Conservation (phyloP, 352 stramenopile genomes). For the Phytophthora hibernalis region DNA sequence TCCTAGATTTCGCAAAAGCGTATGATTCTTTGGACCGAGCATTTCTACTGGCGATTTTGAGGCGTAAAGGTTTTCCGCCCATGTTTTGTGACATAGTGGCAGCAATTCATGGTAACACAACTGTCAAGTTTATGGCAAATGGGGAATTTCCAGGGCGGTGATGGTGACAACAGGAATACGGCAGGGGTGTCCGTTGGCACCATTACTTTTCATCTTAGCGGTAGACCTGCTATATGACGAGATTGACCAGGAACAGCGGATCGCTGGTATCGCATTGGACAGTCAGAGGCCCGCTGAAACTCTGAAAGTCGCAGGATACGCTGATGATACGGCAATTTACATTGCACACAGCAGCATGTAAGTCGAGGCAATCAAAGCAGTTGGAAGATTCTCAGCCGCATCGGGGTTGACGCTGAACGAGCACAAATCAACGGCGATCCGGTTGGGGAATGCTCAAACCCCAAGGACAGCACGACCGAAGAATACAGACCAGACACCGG, state of each 20-base stretch:
- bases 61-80: constrained; percentile 4
- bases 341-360: not conserved
- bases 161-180: constrained; percentile 1
- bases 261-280: too few relatives aligned
- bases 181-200: constrained; percentile 8
- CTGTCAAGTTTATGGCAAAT: constrained; percentile 11
- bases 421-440: not conserved
- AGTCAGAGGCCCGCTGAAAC: too few relatives aligned
- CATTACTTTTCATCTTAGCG: not conserved
- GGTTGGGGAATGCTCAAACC: too few relatives aligned
- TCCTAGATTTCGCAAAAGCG: constrained; percentile 15
- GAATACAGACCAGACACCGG: too few relatives aligned
- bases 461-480: too few relatives aligned
- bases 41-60: constrained; percentile 12
- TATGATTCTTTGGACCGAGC: constrained; percentile 17
- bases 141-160: not conserved
- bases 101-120: not conserved
- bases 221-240: not conserved
- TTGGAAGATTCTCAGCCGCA: not conserved
- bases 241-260: too few relatives aligned
- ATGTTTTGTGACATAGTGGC: not conserved
- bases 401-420: not conserved
- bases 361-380: not conserved
- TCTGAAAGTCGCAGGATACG: not conserved
- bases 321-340: not conserved